Conservation (phyloP, 345 rosid species). For the Euphorbia pulcherrima region DNA sequence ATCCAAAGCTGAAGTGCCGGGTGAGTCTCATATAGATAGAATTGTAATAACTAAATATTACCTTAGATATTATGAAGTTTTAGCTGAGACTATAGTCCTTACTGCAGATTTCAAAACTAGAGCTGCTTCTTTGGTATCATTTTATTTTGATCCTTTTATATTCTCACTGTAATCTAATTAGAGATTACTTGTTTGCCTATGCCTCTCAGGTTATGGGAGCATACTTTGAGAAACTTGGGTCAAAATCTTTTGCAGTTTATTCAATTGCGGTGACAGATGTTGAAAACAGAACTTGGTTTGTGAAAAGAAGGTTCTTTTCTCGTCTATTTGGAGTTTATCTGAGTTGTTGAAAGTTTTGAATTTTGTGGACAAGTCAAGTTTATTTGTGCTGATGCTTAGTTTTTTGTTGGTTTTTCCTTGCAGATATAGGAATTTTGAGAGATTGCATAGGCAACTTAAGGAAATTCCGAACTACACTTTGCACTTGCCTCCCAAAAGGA, state of each 20-base stretch:
- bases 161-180: slow-evolving; percentile 11
- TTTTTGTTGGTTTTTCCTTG: slow-evolving; percentile 7
- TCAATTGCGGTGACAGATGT: slow-evolving; percentile 92
- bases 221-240: slow-evolving; percentile 82
- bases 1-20: slow-evolving; percentile 71
- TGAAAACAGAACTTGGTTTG: slow-evolving; percentile 82
- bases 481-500: slow-evolving; percentile 96
- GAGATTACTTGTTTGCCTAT: slow-evolving; percentile 14
- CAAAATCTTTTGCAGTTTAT: slow-evolving; percentile 97
- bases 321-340: slow-evolving; percentile 13
- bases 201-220: slow-evolving; percentile 85
- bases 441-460: slow-evolving; percentile 84
- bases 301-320: slow-evolving; percentile 82
- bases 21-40: slow-evolving; percentile 43
- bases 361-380: slow-evolving; percentile 17
- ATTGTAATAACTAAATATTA: not conserved
- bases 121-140: slow-evolving; percentile 21
- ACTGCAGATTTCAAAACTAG: slow-evolving; percentile 14
- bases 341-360: slow-evolving; percentile 9
- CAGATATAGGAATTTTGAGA: slow-evolving; percentile 98
- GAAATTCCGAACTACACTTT: slow-evolving; percentile 94
- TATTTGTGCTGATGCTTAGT: slow-evolving; percentile 13
- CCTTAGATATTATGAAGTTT: slow-evolving; percentile 4
- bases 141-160: not conserved
- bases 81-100: slow-evolving; percentile 13